phyloP scores from a whole-genome alignment of 192 early-diverging fungal genomes.

The Linnemannia hyalina region DNA sequence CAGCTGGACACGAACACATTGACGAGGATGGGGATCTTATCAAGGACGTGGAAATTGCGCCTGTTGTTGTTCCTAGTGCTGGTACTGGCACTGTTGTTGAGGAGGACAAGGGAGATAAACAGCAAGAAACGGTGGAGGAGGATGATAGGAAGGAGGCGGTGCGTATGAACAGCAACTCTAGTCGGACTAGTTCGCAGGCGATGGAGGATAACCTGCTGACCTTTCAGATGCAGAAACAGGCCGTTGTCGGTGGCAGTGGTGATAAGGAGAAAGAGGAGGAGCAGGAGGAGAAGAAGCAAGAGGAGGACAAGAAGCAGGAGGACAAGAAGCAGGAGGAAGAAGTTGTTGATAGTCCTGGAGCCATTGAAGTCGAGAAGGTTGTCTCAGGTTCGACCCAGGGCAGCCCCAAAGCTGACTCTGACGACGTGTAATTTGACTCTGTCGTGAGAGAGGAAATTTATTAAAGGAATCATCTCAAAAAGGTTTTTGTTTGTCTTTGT shows the following conservation, averaged over 20 bases:
- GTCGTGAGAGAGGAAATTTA: neutral
- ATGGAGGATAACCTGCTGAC: conserved; percentile 5
- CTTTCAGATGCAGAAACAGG: conserved; percentile 5
- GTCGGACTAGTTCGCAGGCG: neutral
- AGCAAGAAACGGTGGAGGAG: neutral
- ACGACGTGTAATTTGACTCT: neutral
- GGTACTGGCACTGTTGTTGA: neutral
- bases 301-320: neutral
- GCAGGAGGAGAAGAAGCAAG: neutral
- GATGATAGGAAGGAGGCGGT: neutral
- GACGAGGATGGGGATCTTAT: neutral
- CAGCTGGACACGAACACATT: neutral
- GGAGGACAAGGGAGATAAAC: neutral
- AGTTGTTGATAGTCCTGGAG: neutral
- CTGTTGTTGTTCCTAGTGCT: neutral
- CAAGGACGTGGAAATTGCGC: neutral
- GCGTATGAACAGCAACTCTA: neutral
- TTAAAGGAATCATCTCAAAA: neutral
- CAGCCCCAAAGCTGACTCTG: neutral
- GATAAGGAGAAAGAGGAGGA: neutral
- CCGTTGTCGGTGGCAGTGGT: neutral
- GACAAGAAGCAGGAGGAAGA: neutral
- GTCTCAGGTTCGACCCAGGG: neutral
- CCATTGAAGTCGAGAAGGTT: neutral
- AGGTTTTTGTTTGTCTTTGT: neutral